Evolutionary conservation across 768 basidiomycete genomes (phyloP), one percentile per base, ranked within the genome.

Genomic region (Sarcodon aspratus): DNA sequence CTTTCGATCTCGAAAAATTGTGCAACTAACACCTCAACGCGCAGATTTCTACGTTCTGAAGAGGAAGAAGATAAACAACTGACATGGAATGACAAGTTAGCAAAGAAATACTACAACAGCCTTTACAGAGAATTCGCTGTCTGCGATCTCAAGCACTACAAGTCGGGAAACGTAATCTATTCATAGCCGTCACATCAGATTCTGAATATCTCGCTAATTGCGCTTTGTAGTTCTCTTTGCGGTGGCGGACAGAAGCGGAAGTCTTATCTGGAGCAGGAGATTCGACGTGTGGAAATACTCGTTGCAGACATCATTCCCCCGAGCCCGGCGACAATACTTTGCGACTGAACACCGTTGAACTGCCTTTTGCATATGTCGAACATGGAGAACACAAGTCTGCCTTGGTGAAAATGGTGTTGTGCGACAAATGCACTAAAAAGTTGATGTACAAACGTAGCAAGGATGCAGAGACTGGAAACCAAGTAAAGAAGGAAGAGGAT

Each of bases 61-160:
- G 73, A 74, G 42, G 50, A 58, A 4, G 60, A 64, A 4, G 56
- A 61, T 2, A 63, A 64, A 43, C 48, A 61, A 10, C 57, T 65
- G 7, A 68, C 78, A 1, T 98, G 92, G 88, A 81, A 94, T 58
- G 89, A 94, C 44, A 72, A 80, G 52, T 71, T 98, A 27, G 94
- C 95, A 0, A 71, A 75, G 52, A 94, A 93, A 57, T 97, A 94
- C 68, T 94, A 98, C 57, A 69, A 74, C 10, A 86, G 68, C 55
- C 76, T 98, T 3, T 96, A 91, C 62, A 85, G 90, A 53, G 94
- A 98, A 64, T 98, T 83, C 57, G 90, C 88, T 0, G 70, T 93
- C 17, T 92, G 89, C 60, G 91, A 97, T 65, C 69, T 97, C 51
- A 97, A 97, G 68, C 95, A 97, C 60, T 96, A 89, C 72, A 96